Evolutionary conservation across 768 basidiomycete genomes (phyloP), one percentile per base, ranked within the genome.

Genomic region (Suillus subalutaceus): DNA sequence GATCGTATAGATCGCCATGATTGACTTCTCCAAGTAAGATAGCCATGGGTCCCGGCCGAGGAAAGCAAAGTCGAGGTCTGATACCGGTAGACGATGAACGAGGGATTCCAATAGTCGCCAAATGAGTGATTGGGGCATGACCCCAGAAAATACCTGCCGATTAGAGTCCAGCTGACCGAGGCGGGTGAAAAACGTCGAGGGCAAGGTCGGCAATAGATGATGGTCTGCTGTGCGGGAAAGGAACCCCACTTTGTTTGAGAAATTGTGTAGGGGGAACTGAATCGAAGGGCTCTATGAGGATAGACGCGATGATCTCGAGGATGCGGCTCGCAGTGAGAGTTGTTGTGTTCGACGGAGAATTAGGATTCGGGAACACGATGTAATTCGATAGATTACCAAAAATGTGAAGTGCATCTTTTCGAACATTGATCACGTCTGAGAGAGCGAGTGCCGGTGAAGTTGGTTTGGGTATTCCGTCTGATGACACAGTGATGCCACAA

Each of bases 1-100:
- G 68, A 98, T 80, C 44, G 90, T 90, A 79, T 97, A 98, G 50
- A 97, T 84, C n/a, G 86, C 85, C 83, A 96, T 87, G 56, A 91
- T 82, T 62, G 84, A 79, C 70, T 91, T 92, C 81, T 96, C 93
- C 68, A 93, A 78, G 75, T 93, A 91, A 50, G 88, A 86, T 55
- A 96, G 75, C 89, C 92, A 94, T 26, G 79, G 72, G 72, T 93
- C 90, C 68, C 87, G 82, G 63, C 80, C 77, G 70, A 87, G 78
- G 67, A 91, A 77, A 72, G 88, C 79, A 74, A 93, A 92, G 77
- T 97, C 95, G 20, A 82, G 75, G 65, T 92, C 90, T 32, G 85
- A 77, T 57, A 97, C 77, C 6, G 97, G 97, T n/a, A 98, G 84
- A 55, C 95, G 88, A 72, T 90, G 89, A 65, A 96, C 84, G 18